A percentile compares a stretch with the other conserved stretches of the same genome.
phyloP scores from a whole-genome alignment of 2,329 filamentous ascomycete genomes.

The Arachnomyces sp. region DNA sequence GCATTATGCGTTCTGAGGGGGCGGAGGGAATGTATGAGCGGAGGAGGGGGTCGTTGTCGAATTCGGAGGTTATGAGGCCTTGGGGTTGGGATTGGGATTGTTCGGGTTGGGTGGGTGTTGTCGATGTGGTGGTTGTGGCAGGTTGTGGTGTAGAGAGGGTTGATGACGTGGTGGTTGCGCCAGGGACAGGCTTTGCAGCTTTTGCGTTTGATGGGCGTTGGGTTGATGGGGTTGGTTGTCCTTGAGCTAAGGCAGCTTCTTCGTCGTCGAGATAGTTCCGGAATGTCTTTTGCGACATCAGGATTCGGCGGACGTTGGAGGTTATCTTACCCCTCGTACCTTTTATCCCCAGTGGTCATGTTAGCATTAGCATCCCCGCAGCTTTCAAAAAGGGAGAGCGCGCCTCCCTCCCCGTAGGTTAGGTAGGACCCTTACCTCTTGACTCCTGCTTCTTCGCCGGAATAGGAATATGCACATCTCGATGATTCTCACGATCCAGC shows the following conservation, averaged over 20 bases:
- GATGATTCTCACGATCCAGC: slow-evolving; percentile 70
- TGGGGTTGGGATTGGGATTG: slow-evolving; percentile 10
- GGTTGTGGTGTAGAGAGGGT: slow-evolving; percentile 13
- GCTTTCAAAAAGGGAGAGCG: neutral
- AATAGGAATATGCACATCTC: slow-evolving; percentile 63
- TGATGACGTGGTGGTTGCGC: slow-evolving; percentile 9
- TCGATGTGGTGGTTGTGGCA: slow-evolving; percentile 21
- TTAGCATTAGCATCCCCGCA: slow-evolving; percentile 2
- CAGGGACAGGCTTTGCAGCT: slow-evolving; percentile 15
- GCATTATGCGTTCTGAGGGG: slow-evolving; percentile 39
- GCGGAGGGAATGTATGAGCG: slow-evolving; percentile 33
- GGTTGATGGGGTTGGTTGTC: slow-evolving; percentile 8
- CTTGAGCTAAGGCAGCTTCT: slow-evolving; percentile 33
- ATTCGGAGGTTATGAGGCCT: slow-evolving; percentile 26
- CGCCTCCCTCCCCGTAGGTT: neutral
- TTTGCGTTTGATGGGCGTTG: slow-evolving; percentile 14
- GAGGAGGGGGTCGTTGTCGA: slow-evolving; percentile 34
- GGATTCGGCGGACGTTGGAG: slow-evolving; percentile 39
- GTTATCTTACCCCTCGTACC: slow-evolving; percentile 35
- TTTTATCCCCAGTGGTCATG: slow-evolving; percentile 3
- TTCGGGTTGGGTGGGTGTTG: slow-evolving; percentile 14
- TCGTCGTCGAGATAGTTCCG: slow-evolving; percentile 45
- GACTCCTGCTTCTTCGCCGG: slow-evolving; percentile 44
- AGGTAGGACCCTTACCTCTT: slow-evolving; percentile 28
- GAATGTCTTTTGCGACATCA: slow-evolving; percentile 43